Evolutionary conservation across 192 early-diverging fungal species (phyloP).

Genomic region (Radiomyces spectabilis): DNA sequence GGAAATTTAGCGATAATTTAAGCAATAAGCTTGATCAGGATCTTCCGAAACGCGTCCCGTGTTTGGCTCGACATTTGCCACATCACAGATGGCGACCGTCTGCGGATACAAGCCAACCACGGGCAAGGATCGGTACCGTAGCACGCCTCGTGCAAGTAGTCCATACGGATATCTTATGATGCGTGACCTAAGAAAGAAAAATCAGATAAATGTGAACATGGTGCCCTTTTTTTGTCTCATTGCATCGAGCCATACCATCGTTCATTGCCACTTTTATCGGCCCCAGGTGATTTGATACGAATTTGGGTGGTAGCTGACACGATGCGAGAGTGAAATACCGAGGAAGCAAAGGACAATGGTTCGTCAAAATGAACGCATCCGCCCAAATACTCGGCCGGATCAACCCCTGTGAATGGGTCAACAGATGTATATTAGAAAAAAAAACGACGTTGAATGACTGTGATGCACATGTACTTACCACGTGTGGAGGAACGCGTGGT

Average conservation of each 20-base stretch:
- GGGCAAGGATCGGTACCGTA: conserved; percentile 15
- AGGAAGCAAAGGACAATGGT: conserved; percentile 2
- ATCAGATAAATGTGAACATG: no score
- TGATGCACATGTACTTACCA: not conserved
- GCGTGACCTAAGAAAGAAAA: no score
- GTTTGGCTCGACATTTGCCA: conserved; percentile 17
- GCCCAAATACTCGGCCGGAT: conserved; percentile 29
- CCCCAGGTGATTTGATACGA: conserved; percentile 27
- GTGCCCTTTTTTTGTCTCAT: not conserved
- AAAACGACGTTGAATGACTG: not conserved
- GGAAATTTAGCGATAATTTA: conserved; percentile 1
- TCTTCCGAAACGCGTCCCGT: conserved; percentile 12
- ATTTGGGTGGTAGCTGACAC: conserved; percentile 8
- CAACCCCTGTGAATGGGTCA: conserved; percentile 2
- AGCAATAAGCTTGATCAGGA: conserved; percentile 11
- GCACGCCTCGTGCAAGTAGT: conserved; percentile 16
- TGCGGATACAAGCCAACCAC: not conserved
- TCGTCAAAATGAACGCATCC: conserved; percentile 20
- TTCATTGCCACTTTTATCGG: conserved; percentile 26
- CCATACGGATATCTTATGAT: conserved; percentile 29
- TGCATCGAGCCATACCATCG: conserved; percentile 16
- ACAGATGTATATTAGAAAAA: not conserved
- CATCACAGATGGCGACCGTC: conserved; percentile 14
- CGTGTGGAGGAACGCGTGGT: not conserved
- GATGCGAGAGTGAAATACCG: not conserved